These are phyloP conservation scores for Globisporangium iwayamae DNA, from an alignment of 352 stramenopile species.

Conservation along the genomic window DNA sequence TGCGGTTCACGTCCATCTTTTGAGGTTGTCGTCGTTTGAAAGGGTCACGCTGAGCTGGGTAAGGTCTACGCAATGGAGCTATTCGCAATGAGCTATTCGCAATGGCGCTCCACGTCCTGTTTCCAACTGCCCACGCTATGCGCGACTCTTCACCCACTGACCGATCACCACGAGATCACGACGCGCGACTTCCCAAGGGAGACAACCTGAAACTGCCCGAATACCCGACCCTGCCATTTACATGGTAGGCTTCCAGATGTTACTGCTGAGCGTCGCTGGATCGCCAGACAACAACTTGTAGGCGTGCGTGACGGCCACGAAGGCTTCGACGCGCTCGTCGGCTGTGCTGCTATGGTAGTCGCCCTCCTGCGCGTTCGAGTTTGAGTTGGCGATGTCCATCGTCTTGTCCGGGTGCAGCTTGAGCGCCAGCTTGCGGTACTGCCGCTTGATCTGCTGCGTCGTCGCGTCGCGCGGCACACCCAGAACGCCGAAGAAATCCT, in stretches of 20 bases:
- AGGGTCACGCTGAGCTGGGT: neutral
- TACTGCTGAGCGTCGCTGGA: slow-evolving; percentile 35
- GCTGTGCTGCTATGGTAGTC: slow-evolving; percentile 21
- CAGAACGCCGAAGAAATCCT: slow-evolving; percentile 73
- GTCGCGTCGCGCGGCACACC: slow-evolving; percentile 62
- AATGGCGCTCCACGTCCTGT: too few relatives aligned
- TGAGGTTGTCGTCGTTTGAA: neutral
- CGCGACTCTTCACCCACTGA: slow-evolving; percentile 4
- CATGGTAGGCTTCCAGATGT: slow-evolving; percentile 22
- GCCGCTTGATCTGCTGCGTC: slow-evolving; percentile 69
- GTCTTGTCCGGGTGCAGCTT: slow-evolving; percentile 83
- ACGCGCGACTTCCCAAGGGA: neutral
- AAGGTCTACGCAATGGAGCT: neutral
- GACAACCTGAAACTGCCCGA: neutral
- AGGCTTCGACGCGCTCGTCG: slow-evolving; percentile 68
- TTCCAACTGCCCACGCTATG: too few relatives aligned
- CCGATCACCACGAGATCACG: neutral
- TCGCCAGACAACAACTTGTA: slow-evolving; percentile 72
- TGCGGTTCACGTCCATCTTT: slow-evolving; percentile 89
- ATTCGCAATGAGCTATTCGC: neutral
- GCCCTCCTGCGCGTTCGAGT: slow-evolving; percentile 4
- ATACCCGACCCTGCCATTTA: neutral
- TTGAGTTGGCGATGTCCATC: slow-evolving; percentile 27
- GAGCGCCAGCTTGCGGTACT: slow-evolving; percentile 83
- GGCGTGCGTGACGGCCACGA: slow-evolving; percentile 72